phyloP scores from a whole-genome alignment of 345 rosid genomes.

The Eucalyptus pumila region DNA sequence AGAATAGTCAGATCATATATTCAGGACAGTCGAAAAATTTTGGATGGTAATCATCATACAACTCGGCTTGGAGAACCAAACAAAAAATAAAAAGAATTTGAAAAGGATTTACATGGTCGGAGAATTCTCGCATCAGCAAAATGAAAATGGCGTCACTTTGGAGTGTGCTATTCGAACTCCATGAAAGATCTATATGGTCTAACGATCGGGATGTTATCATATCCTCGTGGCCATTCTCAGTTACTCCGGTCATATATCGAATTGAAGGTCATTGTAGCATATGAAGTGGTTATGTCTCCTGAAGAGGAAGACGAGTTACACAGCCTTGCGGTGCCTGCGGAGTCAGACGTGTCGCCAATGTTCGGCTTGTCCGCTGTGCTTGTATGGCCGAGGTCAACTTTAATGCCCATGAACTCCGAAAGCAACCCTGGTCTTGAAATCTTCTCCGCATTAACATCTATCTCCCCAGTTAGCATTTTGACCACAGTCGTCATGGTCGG shows the following conservation, averaged over 20 bases:
- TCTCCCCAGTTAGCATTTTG: slow-evolving; percentile 34
- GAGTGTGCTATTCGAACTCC: not conserved
- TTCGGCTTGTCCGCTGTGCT: not conserved
- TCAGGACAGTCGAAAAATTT: not conserved
- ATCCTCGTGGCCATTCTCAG: not conserved
- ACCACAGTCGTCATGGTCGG: slow-evolving; percentile 40
- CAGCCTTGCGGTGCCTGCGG: not conserved
- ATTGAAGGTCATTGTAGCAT: slow-evolving; percentile 54
- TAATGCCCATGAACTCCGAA: slow-evolving; percentile 16
- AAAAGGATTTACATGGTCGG: not conserved
- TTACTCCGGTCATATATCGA: slow-evolving; percentile 39
- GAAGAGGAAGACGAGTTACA: slow-evolving; percentile 15
- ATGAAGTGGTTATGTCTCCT: slow-evolving; percentile 10
- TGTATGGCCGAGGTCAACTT: not conserved
- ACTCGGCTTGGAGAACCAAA: not conserved
- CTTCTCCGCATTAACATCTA: slow-evolving; percentile 11
- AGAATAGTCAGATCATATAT: not conserved
- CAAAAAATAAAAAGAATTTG: not conserved
- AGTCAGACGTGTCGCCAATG: not conserved
- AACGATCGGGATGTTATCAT: not conserved
- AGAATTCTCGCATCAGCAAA: not conserved
- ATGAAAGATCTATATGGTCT: not conserved
- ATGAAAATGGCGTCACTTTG: not conserved
- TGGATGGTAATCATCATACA: not conserved
- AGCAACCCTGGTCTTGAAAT: slow-evolving; percentile 39